Conservation (phyloP, 2,329 filamentous ascomycete species). For the Hirsutella thompsonii region DNA sequence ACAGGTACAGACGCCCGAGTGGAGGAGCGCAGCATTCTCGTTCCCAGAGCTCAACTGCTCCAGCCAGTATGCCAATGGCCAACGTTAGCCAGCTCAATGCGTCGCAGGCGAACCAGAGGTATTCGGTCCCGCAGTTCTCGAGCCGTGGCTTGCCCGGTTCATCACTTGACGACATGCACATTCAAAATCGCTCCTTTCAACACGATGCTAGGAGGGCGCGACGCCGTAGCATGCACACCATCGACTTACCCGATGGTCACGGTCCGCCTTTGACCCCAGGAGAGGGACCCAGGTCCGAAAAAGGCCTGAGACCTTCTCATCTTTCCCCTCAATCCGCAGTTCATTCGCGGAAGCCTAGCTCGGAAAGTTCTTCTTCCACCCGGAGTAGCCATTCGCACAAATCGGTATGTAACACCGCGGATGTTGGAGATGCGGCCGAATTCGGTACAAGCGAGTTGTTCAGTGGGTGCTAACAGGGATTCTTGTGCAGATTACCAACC, state of each 20-base stretch:
- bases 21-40: constrained; percentile 28
- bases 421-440: constrained; percentile 25
- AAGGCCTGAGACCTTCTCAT: constrained; percentile 27
- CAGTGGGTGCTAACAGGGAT: constrained; percentile 33
- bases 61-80: constrained; percentile 11
- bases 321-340: constrained; percentile 15
- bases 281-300: constrained; percentile 13
- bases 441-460: constrained; percentile 21
- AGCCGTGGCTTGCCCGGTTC: constrained; percentile 29
- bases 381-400: constrained; percentile 47
- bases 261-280: constrained; percentile 8
- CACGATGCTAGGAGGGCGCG: constrained; percentile 67
- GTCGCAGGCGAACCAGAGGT: constrained; percentile 14
- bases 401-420: constrained; percentile 42
- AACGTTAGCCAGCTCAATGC: constrained; percentile 17
- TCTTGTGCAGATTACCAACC: constrained; percentile 44
- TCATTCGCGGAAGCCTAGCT: constrained; percentile 41
- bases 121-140: constrained; percentile 30
- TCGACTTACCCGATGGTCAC: constrained; percentile 22
- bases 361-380: constrained; percentile 49
- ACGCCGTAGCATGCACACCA: constrained; percentile 68
- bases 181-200: constrained; percentile 42
- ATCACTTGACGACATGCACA: constrained; percentile 55
- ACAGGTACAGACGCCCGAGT: constrained; percentile 65
- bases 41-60: constrained; percentile 21